Base-by-base conservation (phyloP, 2,329 filamentous ascomycete genomes). In the Calonectria crousiana region DNA sequence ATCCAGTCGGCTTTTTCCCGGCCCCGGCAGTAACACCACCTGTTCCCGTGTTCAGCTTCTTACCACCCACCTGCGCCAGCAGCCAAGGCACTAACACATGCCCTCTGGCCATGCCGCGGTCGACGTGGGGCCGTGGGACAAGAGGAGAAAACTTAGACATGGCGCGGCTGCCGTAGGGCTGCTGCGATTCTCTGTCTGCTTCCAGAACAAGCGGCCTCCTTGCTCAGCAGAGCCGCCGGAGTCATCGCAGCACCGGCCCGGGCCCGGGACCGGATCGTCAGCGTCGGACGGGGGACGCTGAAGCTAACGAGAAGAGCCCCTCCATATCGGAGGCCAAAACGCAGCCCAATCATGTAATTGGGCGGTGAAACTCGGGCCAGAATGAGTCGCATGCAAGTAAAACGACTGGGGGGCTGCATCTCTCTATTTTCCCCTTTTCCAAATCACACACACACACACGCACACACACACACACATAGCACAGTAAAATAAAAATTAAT, bases 1-100 rank as follows among this genome's bases (percentile, higher is more conserved):
- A 65, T 41, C 69, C 71, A 76, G 51, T 79, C 74, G 68, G 72
- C 73, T 74, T 62, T 44, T 78, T 78, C 23, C 78, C 76, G 78
- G 77, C 65, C 71, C 77, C 74, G 73, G 67, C 69, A 74, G 56
- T 34, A 38, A 41, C 36, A 18, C 41, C n/a, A 47, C 67, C 60
- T 28, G 44, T 26, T 65, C 58, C 62, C 52, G 52, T 75, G 56
- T 56, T 73, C 65, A 58, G 69, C 34, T 56, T 71, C 53, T 60
- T 34, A 18, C 66, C 41, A 56, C 51, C 47, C 56, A 69, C 47
- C 47, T 60, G 67, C 51, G 16, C 67, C 47, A 49, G 36, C 20
- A 41, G 36, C 67, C 49, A 68, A 44, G 53, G 60, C 64, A 44
- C 36, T 56, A 36, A 66, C 44, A 62, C 64, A 53, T 26, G 14